A percentile compares a stretch with the other conserved stretches of the same genome.
Evolutionary conservation across 257 asterid species (phyloP).

Genomic region (Scutellaria galericulata): DNA sequence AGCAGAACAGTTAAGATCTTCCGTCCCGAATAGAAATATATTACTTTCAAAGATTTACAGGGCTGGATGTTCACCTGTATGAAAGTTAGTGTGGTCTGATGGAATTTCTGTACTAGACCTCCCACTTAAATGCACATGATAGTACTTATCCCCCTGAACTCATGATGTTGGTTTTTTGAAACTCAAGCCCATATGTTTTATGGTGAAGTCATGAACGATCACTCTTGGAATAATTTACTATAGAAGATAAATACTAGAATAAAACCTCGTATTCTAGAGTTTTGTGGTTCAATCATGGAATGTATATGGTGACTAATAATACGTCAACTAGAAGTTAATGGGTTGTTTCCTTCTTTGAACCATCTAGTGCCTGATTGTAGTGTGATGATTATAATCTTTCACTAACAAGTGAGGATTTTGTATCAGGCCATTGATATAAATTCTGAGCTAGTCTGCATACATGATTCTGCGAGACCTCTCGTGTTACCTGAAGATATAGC

Average conservation of each 20-base stretch:
- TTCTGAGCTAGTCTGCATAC: conserved; percentile 87
- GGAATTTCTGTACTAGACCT: not conserved
- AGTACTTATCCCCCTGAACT: not conserved
- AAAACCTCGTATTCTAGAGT: not conserved
- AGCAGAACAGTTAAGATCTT: not conserved
- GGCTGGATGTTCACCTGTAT: not conserved
- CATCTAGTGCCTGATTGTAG: conserved; percentile 9
- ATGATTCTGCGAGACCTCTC: conserved; percentile 98
- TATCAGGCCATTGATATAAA: conserved; percentile 74
- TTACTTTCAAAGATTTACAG: no score
- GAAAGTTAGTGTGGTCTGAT: no score
- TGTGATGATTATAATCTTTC: conserved; percentile 24
- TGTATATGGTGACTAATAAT: conserved; percentile 1
- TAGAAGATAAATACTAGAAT: not conserved
- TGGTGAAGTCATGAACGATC: no score
- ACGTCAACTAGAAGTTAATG: not conserved
- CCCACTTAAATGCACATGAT: not conserved
- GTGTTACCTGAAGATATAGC: conserved; percentile 67
- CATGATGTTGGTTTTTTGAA: conserved; percentile 1
- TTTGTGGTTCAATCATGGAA: not conserved
- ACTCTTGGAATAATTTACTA: not conserved
- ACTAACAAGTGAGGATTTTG: conserved; percentile 27
- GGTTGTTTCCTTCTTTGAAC: not conserved
- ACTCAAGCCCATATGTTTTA: not conserved
- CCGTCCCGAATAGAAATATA: not conserved